Evolutionary conservation across 331 rosid genomes (phyloP).

Genomic region (Cydonia oblonga): DNA sequence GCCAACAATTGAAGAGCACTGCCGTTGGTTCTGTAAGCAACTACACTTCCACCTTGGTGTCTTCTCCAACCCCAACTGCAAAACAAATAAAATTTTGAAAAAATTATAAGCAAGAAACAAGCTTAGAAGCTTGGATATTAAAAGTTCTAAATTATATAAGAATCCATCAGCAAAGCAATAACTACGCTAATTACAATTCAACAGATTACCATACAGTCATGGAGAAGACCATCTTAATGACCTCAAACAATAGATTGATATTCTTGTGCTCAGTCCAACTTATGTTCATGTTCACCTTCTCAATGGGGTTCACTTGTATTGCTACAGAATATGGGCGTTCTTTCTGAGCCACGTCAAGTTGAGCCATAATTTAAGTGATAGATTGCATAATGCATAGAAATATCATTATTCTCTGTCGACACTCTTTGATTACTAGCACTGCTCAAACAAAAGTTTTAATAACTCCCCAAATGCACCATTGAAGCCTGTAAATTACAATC

Average conservation of each 20-base stretch:
- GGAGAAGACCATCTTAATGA: background rate
- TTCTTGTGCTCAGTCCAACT: background rate
- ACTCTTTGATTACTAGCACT: background rate
- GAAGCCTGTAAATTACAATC: background rate
- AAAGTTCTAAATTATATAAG: background rate
- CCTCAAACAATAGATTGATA: background rate
- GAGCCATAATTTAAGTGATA: background rate
- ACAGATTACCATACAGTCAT: background rate
- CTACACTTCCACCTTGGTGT: conserved; percentile 32
- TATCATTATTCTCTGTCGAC: background rate
- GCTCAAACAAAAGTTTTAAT: too few relatives aligned
- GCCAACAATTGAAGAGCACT: conserved; percentile 56
- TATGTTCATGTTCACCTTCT: background rate
- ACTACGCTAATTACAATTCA: background rate
- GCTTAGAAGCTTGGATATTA: background rate
- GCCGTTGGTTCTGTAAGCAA: conserved; percentile 43
- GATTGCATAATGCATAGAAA: background rate
- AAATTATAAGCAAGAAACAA: conserved; percentile 9
- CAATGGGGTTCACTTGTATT: background rate
- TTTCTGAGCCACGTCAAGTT: background rate
- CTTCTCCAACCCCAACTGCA: conserved; percentile 68
- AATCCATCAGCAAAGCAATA: background rate
- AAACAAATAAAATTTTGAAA: conserved; percentile 10
- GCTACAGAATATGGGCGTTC: background rate
- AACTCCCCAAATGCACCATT: background rate